Evolutionary conservation across 495 filamentous ascomycete genomes (phyloP).

Genomic region (Aspergillus saccharolyticus): DNA sequence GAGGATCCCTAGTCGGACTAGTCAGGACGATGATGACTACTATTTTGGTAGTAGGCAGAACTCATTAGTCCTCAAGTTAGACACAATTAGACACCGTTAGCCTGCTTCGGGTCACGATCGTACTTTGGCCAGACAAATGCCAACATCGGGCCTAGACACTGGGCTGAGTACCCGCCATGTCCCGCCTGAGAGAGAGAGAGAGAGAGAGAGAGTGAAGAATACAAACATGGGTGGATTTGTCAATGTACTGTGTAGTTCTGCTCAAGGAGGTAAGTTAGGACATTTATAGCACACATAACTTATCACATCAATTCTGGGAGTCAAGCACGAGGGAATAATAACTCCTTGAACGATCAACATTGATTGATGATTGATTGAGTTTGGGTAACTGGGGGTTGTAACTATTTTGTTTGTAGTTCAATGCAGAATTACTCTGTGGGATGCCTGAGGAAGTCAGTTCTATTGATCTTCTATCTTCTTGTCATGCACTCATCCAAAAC

Average conservation of each 20-base stretch:
- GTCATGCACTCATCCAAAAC: background rate
- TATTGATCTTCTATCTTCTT: background rate
- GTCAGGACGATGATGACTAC: background rate
- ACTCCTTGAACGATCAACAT: background rate
- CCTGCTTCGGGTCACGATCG: slow-evolving; percentile 1
- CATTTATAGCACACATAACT: background rate
- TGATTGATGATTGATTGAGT: background rate
- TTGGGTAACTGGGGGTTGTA: background rate
- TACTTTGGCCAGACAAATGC: slow-evolving; percentile 6
- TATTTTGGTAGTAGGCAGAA: background rate
- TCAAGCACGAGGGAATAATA: background rate
- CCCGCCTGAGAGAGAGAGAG: background rate
- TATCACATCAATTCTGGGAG: background rate
- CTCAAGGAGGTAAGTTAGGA: background rate
- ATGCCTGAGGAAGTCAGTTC: slow-evolving; percentile 7
- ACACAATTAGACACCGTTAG: no score
- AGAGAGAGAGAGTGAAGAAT: background rate
- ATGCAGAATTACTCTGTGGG: no score
- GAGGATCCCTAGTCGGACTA: background rate
- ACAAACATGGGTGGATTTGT: background rate
- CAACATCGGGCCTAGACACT: slow-evolving; percentile 7
- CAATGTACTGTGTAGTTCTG: no score
- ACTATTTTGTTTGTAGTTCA: no score
- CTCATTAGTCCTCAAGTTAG: background rate
- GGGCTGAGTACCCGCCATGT: slow-evolving; percentile 9